Base-by-base conservation (phyloP, 148 eudicot genomes). In the Pouteria glomerata region DNA sequence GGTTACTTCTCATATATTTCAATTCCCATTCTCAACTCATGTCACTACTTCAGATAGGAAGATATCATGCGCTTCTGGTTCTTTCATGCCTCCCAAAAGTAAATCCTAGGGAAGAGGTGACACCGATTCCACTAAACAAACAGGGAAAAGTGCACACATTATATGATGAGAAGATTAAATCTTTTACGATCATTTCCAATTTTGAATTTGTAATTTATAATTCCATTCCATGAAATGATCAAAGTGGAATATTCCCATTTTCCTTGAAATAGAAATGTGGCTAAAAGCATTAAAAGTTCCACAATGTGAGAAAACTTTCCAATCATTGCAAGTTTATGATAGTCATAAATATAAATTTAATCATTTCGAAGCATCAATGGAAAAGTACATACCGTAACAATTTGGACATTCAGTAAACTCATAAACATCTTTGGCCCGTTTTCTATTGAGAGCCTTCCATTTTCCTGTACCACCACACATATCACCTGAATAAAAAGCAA, bases 391-490 rank as follows among this genome's bases (percentile, higher is more conserved):
- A 94, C 97, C 98, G 19, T 94, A 94, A 72, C 97, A 94, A 80
- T 94, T 91, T 7, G 98, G 98, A 57, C 98, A 94, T 75, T 91
- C 97, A 6, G 98, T 94, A 71, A 89, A 94, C 82, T 94, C 97
- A 48, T 94, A 94, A 39, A 89, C 85, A 83, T 94, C 98, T 85
- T 89, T 94, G 51, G 98, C 98, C 47, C 98, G 96, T 77, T 94
- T 94, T 84, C 98, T 80, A 79, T 91, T 94, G 16, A 94, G 84
- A 57, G 98, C 98, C 86, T 94, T 91, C 97, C 98, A 94, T 86
- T 91, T 94, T 91, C 98, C 98, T 84, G 98, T 91, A 80, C 98
- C 97, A 86, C 98, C 97, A 84, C 98, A 94, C 98, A 94, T 94
- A 74, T 94, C 97, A 89, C 97, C 98, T 94, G 77, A 80, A 86